A percentile compares a stretch with the other conserved stretches of the same genome.
phyloP scores from a whole-genome alignment of 495 filamentous ascomycete species.

The Talaromyces liani region DNA sequence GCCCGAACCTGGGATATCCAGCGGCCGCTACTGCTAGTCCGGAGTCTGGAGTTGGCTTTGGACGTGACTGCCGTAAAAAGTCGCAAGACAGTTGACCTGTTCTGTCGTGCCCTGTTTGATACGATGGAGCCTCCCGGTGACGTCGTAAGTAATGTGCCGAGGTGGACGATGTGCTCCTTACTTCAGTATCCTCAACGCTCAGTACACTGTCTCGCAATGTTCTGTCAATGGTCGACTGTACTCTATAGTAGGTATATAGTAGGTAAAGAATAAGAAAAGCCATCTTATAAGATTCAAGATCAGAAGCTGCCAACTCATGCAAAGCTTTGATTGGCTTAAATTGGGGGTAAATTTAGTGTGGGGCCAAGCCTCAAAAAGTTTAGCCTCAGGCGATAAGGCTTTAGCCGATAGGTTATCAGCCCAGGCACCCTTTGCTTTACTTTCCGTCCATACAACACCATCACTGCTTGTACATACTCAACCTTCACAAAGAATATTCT shows the following conservation, averaged over 20 bases:
- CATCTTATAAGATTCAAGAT: too few species aligned
- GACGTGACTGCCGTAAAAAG: not conserved
- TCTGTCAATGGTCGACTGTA: too few species aligned
- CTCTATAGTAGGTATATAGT: too few species aligned
- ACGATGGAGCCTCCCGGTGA: not conserved
- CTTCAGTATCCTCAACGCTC: not conserved
- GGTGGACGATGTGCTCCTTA: not conserved
- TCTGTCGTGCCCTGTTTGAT: not conserved
- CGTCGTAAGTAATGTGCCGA: not conserved
- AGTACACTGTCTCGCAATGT: not conserved
- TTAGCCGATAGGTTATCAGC: not conserved
- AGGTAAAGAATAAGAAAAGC: too few species aligned
- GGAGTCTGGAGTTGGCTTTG: not conserved
- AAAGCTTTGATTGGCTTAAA: not conserved
- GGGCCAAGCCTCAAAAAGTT: constrained; percentile 1
- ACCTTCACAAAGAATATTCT: not conserved
- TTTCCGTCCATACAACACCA: not conserved
- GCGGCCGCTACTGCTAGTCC: not conserved
- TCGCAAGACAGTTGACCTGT: not conserved
- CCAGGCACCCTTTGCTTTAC: too few species aligned
- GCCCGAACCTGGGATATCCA: not conserved
- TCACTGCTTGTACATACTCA: not conserved
- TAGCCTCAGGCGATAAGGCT: not conserved
- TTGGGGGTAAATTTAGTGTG: not conserved
- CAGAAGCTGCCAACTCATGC: not conserved